These are phyloP conservation scores for Pinus albicaulis DNA, from an alignment of 75 land plant genomes.

Conservation along the genomic window DNA sequence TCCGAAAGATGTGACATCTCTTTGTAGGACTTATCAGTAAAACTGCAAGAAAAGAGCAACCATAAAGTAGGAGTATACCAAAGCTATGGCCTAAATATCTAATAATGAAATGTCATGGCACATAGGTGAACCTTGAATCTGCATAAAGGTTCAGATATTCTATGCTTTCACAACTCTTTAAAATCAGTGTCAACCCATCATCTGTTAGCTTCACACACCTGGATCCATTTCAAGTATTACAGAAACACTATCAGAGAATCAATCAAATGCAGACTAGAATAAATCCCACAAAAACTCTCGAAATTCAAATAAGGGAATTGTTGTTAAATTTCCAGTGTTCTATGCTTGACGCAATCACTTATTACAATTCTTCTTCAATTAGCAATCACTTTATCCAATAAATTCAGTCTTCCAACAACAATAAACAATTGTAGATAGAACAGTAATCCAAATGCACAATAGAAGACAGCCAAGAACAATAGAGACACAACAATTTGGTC, in stretches of 20 bases:
- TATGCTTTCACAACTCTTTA: slow-evolving; percentile 54
- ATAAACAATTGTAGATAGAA: no score
- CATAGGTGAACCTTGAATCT: slow-evolving; percentile 54
- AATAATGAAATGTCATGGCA: background rate
- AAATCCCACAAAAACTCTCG: background rate
- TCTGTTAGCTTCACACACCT: slow-evolving; percentile 91
- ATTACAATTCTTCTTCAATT: no score
- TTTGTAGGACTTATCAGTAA: slow-evolving; percentile 64
- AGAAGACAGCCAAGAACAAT: no score
- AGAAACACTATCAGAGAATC: background rate
- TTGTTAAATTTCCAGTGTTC: no score
- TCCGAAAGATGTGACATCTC: slow-evolving; percentile 43
- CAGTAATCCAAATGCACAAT: no score
- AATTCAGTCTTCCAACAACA: no score
- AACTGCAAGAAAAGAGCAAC: slow-evolving; percentile 39
- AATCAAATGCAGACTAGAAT: background rate
- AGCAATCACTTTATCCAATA: no score
- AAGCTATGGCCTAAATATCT: background rate
- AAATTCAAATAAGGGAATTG: background rate
- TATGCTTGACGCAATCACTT: no score
- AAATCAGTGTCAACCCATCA: slow-evolving; percentile 54
- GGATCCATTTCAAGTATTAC: background rate
- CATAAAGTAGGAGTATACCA: background rate
- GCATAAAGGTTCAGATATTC: slow-evolving; percentile 83
- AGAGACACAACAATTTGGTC: no score